phyloP scores from a whole-genome alignment of 1,284 basidiomycete genomes.

The Cryptococcus amylolentus region DNA sequence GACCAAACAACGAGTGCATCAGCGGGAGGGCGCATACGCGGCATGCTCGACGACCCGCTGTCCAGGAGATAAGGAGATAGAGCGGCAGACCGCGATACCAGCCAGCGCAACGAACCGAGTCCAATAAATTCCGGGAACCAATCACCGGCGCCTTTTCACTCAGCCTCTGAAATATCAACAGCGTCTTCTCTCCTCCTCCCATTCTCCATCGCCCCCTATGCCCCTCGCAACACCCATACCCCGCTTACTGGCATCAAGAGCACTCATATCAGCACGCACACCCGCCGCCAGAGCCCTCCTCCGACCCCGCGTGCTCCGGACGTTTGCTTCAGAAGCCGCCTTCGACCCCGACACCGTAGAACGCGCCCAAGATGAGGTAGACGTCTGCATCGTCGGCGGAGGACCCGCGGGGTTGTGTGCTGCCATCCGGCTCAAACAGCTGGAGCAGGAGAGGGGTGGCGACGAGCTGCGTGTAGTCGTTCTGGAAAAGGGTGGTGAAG shows the following conservation, averaged over 20 bases:
- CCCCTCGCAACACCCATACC: constrained; percentile 9
- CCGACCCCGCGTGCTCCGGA: not conserved
- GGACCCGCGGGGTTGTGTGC: constrained; percentile 93
- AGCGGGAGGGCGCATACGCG: too few species aligned
- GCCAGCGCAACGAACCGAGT: not conserved
- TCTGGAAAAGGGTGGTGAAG: constrained; percentile 90
- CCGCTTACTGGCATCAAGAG: constrained; percentile 5
- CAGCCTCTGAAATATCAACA: not conserved
- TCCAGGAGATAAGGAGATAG: not conserved
- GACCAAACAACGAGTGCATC: too few species aligned
- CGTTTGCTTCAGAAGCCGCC: constrained; percentile 34
- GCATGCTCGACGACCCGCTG: not conserved
- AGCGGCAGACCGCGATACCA: too few species aligned
- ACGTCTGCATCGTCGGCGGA: constrained; percentile 94
- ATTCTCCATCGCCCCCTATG: constrained; percentile 1
- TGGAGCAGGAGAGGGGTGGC: constrained; percentile 70
- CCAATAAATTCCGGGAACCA: not conserved
- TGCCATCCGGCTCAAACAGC: constrained; percentile 94
- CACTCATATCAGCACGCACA: constrained; percentile 2
- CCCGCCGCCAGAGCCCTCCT: not conserved
- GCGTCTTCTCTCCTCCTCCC: not conserved
- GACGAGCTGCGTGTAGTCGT: constrained; percentile 87
- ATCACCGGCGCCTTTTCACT: not conserved
- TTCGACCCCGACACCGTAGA: constrained; percentile 57
- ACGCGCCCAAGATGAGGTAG: constrained; percentile 79